These are phyloP conservation scores for Puccinia polysora DNA, from an alignment of 1,284 basidiomycete species.

Conservation along the genomic window DNA sequence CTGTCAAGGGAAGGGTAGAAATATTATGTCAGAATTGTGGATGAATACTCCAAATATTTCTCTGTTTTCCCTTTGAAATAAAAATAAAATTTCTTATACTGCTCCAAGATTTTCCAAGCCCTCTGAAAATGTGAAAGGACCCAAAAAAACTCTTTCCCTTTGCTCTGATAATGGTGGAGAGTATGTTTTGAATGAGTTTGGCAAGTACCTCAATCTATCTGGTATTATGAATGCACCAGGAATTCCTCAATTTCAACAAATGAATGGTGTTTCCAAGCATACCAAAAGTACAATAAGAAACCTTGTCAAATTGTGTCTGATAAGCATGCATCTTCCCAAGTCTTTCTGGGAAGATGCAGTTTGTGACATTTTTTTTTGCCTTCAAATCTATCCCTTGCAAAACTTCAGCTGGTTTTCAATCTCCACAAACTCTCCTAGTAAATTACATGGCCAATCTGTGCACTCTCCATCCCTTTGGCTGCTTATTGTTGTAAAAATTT, in stretches of 20 bases:
- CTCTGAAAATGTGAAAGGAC: constrained; percentile 13
- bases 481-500: no score
- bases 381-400: not conserved
- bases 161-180: not conserved
- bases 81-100: constrained; percentile 23
- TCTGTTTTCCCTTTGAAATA: constrained; percentile 26
- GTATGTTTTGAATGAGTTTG: not conserved
- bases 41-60: not conserved
- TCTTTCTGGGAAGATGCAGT: not conserved
- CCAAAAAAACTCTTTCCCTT: not conserved
- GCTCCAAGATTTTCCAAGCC: constrained; percentile 18
- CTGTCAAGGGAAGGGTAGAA: constrained; percentile 18
- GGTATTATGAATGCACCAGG: not conserved
- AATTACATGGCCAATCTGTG: not conserved
- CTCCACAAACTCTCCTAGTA: not conserved
- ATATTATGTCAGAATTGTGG: no score
- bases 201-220: not conserved
- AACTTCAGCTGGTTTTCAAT: not conserved
- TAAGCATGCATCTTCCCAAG: not conserved
- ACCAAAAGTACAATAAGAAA: not conserved
- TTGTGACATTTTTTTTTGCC: not conserved
- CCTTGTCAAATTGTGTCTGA: not conserved
- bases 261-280: not conserved
- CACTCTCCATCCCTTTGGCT: no score
- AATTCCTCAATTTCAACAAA: not conserved